phyloP scores from a whole-genome alignment of 2,329 filamentous ascomycete genomes.

The Capronia epimyces region DNA sequence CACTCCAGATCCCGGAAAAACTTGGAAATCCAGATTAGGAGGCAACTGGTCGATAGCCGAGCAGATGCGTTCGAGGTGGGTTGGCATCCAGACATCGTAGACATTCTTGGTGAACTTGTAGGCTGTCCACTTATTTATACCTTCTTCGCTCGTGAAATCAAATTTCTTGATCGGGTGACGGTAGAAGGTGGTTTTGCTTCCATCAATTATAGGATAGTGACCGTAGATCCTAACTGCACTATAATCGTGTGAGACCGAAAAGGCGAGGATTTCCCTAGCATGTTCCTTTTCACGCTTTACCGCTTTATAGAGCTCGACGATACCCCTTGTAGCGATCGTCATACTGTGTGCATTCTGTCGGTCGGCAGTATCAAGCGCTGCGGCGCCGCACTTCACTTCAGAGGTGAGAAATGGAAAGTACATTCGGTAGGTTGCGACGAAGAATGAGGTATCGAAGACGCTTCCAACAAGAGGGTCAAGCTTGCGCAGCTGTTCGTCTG shows the following conservation, averaged over 20 bases:
- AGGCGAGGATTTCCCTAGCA: constrained; percentile 41
- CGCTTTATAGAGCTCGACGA: constrained; percentile 29
- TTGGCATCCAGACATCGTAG: constrained; percentile 36
- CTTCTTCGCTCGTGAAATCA: constrained; percentile 32
- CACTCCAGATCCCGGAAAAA: not conserved
- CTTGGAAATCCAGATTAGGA: constrained; percentile 9
- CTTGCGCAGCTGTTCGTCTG: constrained; percentile 39
- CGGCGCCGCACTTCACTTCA: constrained; percentile 45
- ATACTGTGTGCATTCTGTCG: constrained; percentile 32
- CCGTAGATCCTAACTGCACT: constrained; percentile 38
- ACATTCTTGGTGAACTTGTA: constrained; percentile 38
- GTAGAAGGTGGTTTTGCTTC: constrained; percentile 36
- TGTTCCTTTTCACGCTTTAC: constrained; percentile 34
- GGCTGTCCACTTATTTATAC: constrained; percentile 36
- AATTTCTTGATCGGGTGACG: constrained; percentile 37
- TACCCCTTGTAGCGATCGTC: constrained; percentile 35
- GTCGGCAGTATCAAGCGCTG: constrained; percentile 32
- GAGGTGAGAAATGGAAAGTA: constrained; percentile 49
- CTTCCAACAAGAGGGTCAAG: constrained; percentile 36
- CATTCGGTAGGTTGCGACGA: constrained; percentile 45
- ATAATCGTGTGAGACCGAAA: constrained; percentile 41
- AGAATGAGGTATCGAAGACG: constrained; percentile 40
- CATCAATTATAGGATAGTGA: constrained; percentile 39
- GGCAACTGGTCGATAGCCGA: constrained; percentile 35
- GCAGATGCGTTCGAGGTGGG: constrained; percentile 36